Percentiles rank a stretch among this genome's conserved stretches.
Conservation (phyloP, 1,139 yeast species). For the Pneumocystis jirovecii region DNA sequence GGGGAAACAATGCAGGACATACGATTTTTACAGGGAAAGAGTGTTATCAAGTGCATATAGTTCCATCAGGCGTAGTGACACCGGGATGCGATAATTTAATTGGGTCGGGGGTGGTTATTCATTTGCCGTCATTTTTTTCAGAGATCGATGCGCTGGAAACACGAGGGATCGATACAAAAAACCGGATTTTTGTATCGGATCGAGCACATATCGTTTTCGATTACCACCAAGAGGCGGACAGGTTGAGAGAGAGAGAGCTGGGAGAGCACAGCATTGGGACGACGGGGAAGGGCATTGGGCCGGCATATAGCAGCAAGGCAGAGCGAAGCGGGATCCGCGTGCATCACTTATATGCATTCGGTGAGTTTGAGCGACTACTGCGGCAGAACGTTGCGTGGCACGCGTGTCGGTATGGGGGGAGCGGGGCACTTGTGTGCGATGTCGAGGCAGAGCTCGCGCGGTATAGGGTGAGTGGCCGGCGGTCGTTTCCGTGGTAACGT, state of each 20-base stretch:
- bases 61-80: constrained; percentile 85
- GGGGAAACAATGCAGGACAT: constrained; percentile 98
- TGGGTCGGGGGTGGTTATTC: constrained; percentile 95
- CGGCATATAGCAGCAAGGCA: constrained; percentile 92
- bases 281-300: constrained; percentile 98
- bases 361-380: constrained; percentile 67
- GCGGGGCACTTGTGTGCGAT: constrained; percentile 55
- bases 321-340: constrained; percentile 94
- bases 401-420: constrained; percentile 74
- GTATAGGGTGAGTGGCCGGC: constrained; percentile 34
- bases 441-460: constrained; percentile 61
- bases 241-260: constrained; percentile 83
- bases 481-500: no score
- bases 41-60: constrained; percentile 96
- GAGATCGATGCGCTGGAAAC: constrained; percentile 69
- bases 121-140: constrained; percentile 79
- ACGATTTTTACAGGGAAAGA: constrained; percentile 81
- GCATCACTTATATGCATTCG: constrained; percentile 94
- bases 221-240: constrained; percentile 94
- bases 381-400: constrained; percentile 65
- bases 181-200: constrained; percentile 71
- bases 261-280: constrained; percentile 87
- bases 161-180: constrained; percentile 64
- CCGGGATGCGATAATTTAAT: constrained; percentile 77
- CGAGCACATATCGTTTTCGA: constrained; percentile 95